Conservation (phyloP, 176 grass and related monocot species). For the Saccharum officinarum region DNA sequence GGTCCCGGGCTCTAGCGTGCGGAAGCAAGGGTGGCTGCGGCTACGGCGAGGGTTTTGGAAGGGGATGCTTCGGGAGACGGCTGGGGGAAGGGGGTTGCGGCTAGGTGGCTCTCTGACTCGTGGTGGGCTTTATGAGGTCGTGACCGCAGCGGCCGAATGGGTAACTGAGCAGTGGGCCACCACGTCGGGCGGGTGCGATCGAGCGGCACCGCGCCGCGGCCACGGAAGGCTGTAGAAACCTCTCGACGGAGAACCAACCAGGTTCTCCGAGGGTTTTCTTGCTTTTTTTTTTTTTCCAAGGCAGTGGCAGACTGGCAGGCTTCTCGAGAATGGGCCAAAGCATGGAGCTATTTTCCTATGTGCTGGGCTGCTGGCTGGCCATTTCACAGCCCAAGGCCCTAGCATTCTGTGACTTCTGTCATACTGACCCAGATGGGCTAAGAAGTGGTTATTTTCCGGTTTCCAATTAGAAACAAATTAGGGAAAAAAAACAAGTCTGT, state of each 20-base stretch:
- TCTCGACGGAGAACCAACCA: constrained; percentile 9
- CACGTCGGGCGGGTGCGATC: not conserved
- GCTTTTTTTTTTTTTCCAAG: not conserved
- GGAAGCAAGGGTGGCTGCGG: constrained; percentile 16
- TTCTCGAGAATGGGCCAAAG: not conserved
- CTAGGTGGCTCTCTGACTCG: not conserved
- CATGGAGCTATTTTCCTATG: not conserved
- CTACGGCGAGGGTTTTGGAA: constrained; percentile 38
- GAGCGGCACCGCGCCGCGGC: not conserved
- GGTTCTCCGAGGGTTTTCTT: not conserved
- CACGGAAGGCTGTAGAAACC: constrained; percentile 12
- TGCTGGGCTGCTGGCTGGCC: not conserved
- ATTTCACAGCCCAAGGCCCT: not conserved
- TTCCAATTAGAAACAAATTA: too few species aligned
- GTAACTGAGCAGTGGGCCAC: constrained; percentile 15
- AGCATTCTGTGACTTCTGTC: not conserved
- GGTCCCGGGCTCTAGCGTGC: not conserved
- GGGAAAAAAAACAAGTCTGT: too few species aligned
- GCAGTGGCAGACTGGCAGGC: not conserved
- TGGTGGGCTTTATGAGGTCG: constrained; percentile 8
- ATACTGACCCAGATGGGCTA: not conserved
- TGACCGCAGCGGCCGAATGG: not conserved
- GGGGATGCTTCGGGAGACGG: constrained; percentile 29
- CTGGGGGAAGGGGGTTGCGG: not conserved
- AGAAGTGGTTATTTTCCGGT: too few species aligned